Conservation (phyloP, 306 rosid species). For the Pueraria montana region DNA sequence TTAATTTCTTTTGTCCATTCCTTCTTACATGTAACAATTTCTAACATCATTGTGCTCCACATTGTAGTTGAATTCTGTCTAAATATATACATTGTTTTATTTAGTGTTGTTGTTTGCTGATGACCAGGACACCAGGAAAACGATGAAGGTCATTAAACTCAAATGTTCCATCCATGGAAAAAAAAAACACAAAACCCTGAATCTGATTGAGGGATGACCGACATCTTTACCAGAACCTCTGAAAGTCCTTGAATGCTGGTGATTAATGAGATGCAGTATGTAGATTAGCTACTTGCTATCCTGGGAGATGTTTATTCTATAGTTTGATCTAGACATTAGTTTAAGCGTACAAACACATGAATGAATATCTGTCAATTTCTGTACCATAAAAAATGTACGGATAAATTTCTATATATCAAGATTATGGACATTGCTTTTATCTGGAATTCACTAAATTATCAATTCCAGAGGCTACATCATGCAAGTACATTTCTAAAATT, state of each 20-base stretch:
- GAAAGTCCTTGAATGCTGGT: neutral
- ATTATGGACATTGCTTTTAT: no score
- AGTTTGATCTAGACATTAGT: no score
- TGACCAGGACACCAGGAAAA: neutral
- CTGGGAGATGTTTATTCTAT: no score
- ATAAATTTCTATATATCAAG: neutral
- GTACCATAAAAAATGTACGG: no score
- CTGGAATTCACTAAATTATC: neutral
- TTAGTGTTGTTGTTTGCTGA: neutral
- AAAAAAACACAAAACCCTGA: neutral
- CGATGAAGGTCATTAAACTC: no score
- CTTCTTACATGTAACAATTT: no score
- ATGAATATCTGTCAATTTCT: no score
- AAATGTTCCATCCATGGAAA: no score
- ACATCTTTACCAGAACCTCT: neutral
- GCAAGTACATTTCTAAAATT: neutral
- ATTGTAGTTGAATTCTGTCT: neutral
- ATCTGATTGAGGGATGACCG: neutral
- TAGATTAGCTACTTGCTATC: neutral
- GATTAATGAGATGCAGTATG: neutral
- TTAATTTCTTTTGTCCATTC: no score
- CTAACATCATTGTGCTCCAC: no score
- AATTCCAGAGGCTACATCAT: neutral
- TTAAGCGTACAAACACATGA: no score
- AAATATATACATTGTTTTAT: no score